phyloP scores from a whole-genome alignment of 1,284 basidiomycete species.

The Ceratobasidium sp. region DNA sequence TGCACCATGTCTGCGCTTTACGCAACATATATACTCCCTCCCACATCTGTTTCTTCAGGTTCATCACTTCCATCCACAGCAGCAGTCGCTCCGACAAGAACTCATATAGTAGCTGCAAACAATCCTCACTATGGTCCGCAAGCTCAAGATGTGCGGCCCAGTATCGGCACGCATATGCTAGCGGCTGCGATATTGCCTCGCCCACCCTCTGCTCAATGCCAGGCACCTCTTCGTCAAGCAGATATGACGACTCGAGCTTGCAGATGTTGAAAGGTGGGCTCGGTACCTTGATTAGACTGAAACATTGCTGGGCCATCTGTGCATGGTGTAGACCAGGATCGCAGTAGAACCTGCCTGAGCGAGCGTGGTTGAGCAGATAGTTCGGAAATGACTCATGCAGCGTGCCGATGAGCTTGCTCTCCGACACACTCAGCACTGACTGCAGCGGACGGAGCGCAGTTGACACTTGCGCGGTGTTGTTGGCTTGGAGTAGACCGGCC shows the following conservation, averaged over 20 bases:
- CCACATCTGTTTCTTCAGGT: not conserved
- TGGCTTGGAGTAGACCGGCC: not conserved
- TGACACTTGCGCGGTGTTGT: not conserved
- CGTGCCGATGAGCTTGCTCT: not conserved
- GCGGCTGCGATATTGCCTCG: not conserved
- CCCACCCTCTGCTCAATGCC: slow-evolving; percentile 8
- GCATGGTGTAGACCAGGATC: not conserved
- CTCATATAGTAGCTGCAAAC: not conserved
- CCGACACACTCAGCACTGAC: not conserved
- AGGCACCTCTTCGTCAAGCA: slow-evolving; percentile 5
- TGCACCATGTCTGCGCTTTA: not conserved
- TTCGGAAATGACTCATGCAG: slow-evolving; percentile 20
- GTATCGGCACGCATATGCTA: slow-evolving; percentile 18
- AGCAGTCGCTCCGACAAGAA: slow-evolving; percentile 9
- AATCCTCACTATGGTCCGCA: not conserved
- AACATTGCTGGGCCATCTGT: not conserved
- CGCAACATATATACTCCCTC: slow-evolving; percentile 4
- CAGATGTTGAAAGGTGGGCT: slow-evolving; percentile 15
- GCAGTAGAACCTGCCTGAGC: not conserved
- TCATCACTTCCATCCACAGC: slow-evolving; percentile 21
- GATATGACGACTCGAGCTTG: not conserved
- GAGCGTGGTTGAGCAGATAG: not conserved
- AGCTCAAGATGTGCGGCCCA: slow-evolving; percentile 11
- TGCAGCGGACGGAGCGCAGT: not conserved
- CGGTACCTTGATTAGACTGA: not conserved